Evolutionary conservation across 352 stramenopile genomes (phyloP), one percentile per base, ranked within the genome.

Genomic region (Phytophthora pisi): DNA sequence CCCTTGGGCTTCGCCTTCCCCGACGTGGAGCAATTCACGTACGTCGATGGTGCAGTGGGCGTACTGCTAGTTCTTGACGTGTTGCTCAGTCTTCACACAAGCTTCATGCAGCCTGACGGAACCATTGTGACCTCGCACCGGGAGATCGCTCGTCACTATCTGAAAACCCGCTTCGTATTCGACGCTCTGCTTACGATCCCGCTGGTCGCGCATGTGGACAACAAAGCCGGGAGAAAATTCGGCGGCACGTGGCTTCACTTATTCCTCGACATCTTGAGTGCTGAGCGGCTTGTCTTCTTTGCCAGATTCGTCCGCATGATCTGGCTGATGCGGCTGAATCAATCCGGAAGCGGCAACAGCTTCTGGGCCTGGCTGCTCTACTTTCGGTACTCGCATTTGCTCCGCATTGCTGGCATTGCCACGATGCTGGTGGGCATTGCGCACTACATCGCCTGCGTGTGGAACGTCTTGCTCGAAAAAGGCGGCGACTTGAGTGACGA

Each of bases 1-100:
- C 81, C 83, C 0, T 23, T 86, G 20, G 54, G 68, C 1, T 60
- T 76, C 2, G 79, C 77, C 2, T 90, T 86, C 66, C 50, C 70
- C 0, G 34, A 56, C 0, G 26, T 64, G 4, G 6, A 61, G 18
- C 34, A 47, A 15, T 46, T 46, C 36, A 8, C 49, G n/a, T 18
- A 42, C 45, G 7, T 47, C 7, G 36, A 53, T 28, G 23, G 50
- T 10, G 28, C 54, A 13, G 54, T 73, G 2, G 57, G 64, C 5
- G 16, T 74, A 7, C 3, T 73, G 1, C 61, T 68, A 1, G 13
- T 69, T 1, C 2, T 75, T 16, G 64, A 77, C 28, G 58, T 74
- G 7, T 4, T 74, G 28, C 18, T 78, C n/a, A 60, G 42, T 11
- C 72, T 81, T 47, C 74, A 81, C 53, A 78, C 74, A 10, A 58